Conservation (phyloP, 257 asterid genomes). For the Solanum lycopersicoides region DNA sequence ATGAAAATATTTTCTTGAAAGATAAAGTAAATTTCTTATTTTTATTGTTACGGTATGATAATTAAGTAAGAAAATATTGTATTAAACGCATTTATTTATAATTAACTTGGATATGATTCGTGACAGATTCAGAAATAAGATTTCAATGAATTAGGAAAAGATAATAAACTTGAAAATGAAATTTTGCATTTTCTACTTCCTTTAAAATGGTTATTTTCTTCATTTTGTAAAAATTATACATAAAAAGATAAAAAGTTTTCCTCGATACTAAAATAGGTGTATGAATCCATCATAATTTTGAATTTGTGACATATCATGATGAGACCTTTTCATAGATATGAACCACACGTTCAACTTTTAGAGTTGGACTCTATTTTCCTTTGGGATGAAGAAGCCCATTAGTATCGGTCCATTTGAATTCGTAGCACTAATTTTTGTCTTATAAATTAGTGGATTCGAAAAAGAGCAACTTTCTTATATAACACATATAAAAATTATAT, state of each 20-base stretch:
- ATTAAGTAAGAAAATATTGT: not conserved
- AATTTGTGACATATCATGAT: not conserved
- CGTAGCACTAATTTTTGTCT: not conserved
- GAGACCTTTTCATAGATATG: not conserved
- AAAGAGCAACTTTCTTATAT: not conserved
- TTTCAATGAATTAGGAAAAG: not conserved
- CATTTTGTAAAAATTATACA: too few relatives aligned
- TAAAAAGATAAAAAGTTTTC: too few relatives aligned
- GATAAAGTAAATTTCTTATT: not conserved
- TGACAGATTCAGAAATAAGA: not conserved
- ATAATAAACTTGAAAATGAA: not conserved
- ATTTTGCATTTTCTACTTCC: not conserved
- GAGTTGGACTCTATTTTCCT: not conserved
- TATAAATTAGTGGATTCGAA: too few relatives aligned
- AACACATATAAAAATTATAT: too few relatives aligned
- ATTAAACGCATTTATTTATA: not conserved
- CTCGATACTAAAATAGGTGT: not conserved
- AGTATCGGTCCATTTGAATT: not conserved
- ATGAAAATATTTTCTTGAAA: not conserved
- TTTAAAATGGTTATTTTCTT: too few relatives aligned
- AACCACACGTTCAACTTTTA: not conserved
- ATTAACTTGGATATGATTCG: accelerated
- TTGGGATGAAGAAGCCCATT: not conserved
- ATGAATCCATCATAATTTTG: not conserved
- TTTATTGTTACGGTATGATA: not conserved